Evolutionary conservation across 2,329 filamentous ascomycete genomes (phyloP).

Genomic region (Capronia americana): DNA sequence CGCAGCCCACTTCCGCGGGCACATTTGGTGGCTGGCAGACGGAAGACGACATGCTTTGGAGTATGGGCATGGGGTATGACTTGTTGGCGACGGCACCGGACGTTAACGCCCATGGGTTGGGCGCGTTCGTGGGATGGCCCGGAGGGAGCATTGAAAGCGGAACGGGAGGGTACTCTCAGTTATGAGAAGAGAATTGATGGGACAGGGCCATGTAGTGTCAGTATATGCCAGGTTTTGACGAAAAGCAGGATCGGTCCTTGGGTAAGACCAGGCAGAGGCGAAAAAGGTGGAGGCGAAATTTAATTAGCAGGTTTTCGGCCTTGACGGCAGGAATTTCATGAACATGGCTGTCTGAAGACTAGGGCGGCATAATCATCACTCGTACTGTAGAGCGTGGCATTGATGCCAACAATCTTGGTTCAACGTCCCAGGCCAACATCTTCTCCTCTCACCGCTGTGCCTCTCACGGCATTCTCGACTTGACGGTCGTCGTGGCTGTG

Average conservation of each 20-base stretch:
- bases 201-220: neutral
- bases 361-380: neutral
- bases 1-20: slow-evolving; percentile 28
- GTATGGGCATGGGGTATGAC: slow-evolving; percentile 40
- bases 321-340: neutral
- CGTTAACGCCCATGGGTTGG: slow-evolving; percentile 32
- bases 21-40: slow-evolving; percentile 38
- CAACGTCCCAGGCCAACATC: neutral
- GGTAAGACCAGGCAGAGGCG: neutral
- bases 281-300: neutral
- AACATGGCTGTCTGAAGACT: neutral
- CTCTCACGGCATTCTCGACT: neutral
- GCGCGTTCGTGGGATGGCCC: slow-evolving; percentile 31
- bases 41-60: slow-evolving; percentile 41
- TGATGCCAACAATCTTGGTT: neutral
- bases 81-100: slow-evolving; percentile 37
- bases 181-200: neutral
- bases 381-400: neutral
- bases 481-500: neutral
- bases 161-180: slow-evolving; percentile 7
- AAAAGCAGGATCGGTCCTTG: neutral
- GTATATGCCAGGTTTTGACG: neutral
- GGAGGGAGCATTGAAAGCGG: slow-evolving; percentile 14
- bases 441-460: neutral
- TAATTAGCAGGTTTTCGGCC: neutral